Percentiles rank a stretch among this genome's conserved stretches.
Conservation (phyloP, 2,329 filamentous ascomycete genomes). For the Aspergillus uvarum region DNA sequence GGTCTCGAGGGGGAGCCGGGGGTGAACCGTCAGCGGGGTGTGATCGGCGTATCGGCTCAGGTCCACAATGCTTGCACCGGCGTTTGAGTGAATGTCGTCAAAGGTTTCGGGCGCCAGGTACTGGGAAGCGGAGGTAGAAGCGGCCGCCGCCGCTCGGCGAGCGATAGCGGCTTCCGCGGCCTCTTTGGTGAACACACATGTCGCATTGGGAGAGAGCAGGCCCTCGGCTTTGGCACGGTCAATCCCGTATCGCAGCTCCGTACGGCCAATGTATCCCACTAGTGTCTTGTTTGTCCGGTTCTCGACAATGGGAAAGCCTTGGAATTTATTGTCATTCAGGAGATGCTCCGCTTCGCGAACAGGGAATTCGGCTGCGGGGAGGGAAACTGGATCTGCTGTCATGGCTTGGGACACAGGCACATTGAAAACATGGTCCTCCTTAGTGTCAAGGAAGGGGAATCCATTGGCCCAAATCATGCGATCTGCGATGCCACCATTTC, state of each 20-base stretch:
- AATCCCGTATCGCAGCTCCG: conserved; percentile 87
- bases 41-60: conserved; percentile 85
- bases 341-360: conserved; percentile 75
- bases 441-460: conserved; percentile 94
- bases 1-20: conserved; percentile 86
- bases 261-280: conserved; percentile 88
- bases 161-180: conserved; percentile 41
- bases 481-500: conserved; percentile 95
- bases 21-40: conserved; percentile 87
- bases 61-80: conserved; percentile 64
- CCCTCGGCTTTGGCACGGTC: conserved; percentile 72
- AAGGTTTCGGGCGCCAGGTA: conserved; percentile 53
- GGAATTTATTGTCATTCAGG: conserved; percentile 75
- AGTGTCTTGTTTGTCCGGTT: conserved; percentile 68
- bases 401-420: conserved; percentile 90
- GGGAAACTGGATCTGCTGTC: conserved; percentile 71
- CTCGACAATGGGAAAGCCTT: conserved; percentile 90
- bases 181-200: conserved; percentile 68
- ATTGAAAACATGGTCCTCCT: conserved; percentile 95
- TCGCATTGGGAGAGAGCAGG: conserved; percentile 64
- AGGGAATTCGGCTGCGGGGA: conserved; percentile 72
- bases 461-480: conserved; percentile 99
- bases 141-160: conserved; percentile 25
- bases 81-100: conserved; percentile 58
- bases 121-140: conserved; percentile 21